Base-by-base conservation (phyloP, 2,329 filamentous ascomycete genomes). In the Aspergillus phoenicis region DNA sequence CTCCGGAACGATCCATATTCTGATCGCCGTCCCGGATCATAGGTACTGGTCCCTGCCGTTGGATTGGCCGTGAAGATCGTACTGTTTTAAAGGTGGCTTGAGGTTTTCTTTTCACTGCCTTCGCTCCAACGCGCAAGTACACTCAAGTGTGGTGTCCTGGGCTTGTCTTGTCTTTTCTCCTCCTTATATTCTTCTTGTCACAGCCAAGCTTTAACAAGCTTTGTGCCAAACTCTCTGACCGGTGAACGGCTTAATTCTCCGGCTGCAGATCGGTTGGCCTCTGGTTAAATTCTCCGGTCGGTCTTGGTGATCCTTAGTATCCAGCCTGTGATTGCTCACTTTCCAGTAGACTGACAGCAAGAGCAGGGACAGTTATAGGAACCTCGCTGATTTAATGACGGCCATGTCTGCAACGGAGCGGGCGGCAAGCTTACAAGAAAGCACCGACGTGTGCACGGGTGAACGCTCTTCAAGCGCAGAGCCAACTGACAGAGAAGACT, bases 371-470 rank as follows among this genome's bases (percentile, higher is more conserved):
- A 17, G 2, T 6, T 41, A 7, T n/a, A 17, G 39, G n/a, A 38
- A 41, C 17, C n/a, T 41, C n/a, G 7, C n/a, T 3, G 11, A 13
- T 26, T 2, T 10, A n/a, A 15, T 26, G 24, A 13, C 11, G 2
- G 22, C 30, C 49, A 68, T 68, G 64, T 48, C 54, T 36, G 61
- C 48, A 11, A 28, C 58, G 15, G 56, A 56, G 54, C 49, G 56
- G 58, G 51, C 49, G 17, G 59, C 55, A n/a, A 15, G 39, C 48
- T 36, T 58, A 15, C 24, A 48, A 51, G 45, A 49, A 26, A 57
- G 30, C 26, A 17, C 39, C 15, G 54, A 55, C n/a, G 6, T 28
- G 28, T 6, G 49, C 48, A 41, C 58, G 57, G 56, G 65, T 20
- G 58, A 60, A 43, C 33, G 43, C 22, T 64, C 61, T 51, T 63